Evolutionary conservation across 495 filamentous ascomycete species (phyloP), one percentile per base, ranked within the genome.

Genomic region (Neurospora africana): DNA sequence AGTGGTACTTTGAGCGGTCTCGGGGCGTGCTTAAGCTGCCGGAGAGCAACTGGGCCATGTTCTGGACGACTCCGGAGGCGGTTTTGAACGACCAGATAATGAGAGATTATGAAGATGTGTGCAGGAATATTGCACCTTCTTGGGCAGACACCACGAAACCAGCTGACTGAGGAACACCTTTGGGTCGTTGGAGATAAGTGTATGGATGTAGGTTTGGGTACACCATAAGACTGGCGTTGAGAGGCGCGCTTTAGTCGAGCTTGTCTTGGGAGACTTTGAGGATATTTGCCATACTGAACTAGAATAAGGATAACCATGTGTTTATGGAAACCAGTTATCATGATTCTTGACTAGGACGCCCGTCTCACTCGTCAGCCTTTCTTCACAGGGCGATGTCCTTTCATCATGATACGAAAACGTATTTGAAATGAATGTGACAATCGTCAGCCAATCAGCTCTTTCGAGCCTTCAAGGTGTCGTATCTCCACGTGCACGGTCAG

Each of bases 1-100:
- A 95, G 77, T 96, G 93, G 93, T 96, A 99, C 78, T 98, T 97
- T 79, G 95, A 98, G 80, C 86, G 95, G 47, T 92, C 92, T 9
- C 85, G 86, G 70, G 95, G 95, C 0, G 92, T 89, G 36, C 91
- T 90, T 83, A 95, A 95, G 81, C 79, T 99, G 39, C 85, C 87
- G 1, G 89, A 86, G 30, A 91, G 85, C 74, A 90, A 89, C 72
- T 99, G 95, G 95, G 92, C 95, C 5, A 97, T 97, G 94, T 98
- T 99, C 71, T 99, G 95, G 95, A 99, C 95, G 1, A 94, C 91
- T 3, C 87, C 89, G 17, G 89, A 87, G 65, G 74, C 83, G 73
- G 79, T 79, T 44, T 74, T 83, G 71, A 80, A 85, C 39, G 80
- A 84, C 36, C 82, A 84, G 76, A 85, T 83, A 72, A 93, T 96